phyloP scores from a whole-genome alignment of 2,329 filamentous ascomycete species.

The Exophiala mesophila region DNA sequence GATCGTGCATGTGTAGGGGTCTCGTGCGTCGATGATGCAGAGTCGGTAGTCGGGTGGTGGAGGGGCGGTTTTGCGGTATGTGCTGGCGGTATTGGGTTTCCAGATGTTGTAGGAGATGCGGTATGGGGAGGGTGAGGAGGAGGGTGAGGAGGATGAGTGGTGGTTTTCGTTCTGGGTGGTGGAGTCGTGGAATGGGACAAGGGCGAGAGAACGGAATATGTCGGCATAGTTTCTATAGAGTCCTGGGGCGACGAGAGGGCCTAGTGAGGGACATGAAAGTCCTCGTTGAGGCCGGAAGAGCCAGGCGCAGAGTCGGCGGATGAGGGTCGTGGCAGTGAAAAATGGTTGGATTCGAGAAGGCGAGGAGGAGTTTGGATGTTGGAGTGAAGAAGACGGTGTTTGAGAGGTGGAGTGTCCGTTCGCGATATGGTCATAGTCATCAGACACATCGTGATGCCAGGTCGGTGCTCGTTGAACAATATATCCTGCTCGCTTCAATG shows the following conservation, averaged over 20 bases:
- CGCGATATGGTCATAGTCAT: constrained; percentile 20
- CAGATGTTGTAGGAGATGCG: constrained; percentile 75
- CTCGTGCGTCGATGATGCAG: constrained; percentile 72
- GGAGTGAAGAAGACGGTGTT: no score
- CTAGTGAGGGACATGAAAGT: constrained; percentile 32
- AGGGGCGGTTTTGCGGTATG: constrained; percentile 76
- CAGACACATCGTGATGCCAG: no score
- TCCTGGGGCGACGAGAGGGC: constrained; percentile 59
- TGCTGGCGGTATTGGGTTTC: constrained; percentile 57
- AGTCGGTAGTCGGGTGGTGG: constrained; percentile 78
- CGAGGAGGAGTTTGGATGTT: background rate
- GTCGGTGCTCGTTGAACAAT: constrained; percentile 66
- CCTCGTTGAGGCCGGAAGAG: constrained; percentile 29
- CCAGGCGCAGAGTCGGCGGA: constrained; percentile 53
- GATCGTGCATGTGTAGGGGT: constrained; percentile 65
- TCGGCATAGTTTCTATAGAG: constrained; percentile 62
- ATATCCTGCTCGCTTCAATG: constrained; percentile 78
- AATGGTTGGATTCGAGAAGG: background rate
- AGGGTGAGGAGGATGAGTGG: constrained; percentile 19
- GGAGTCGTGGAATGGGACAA: constrained; percentile 69
- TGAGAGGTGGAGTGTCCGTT: constrained; percentile 10
- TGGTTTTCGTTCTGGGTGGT: constrained; percentile 30
- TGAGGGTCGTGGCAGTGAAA: constrained; percentile 31
- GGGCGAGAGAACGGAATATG: constrained; percentile 70
- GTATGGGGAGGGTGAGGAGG: constrained; percentile 49